Evolutionary conservation across 306 rosid species (phyloP), one percentile per base, ranked within the genome.

Genomic region (Inga oerstediana): DNA sequence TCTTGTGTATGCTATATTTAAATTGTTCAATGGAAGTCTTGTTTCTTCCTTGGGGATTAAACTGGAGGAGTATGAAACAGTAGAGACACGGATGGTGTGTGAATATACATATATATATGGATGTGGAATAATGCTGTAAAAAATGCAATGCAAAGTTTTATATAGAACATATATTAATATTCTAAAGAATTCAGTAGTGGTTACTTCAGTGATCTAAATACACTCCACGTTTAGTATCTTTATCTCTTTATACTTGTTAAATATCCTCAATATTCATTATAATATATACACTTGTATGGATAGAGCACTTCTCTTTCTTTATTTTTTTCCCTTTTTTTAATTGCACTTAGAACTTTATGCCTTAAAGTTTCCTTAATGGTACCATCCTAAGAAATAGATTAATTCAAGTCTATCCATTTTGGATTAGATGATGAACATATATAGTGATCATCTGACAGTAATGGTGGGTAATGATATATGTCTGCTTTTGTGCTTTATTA

Each of bases 381-480:
- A 54, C 39, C 74, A 77, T 67, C 51, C 20, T 77, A 72, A 74
- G 45, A 64, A 19, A 74, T 81, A 20, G 19, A 74, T 16, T 78
- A 51, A 15, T 81, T 72, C 56, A 43, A 59, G 46, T 79, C 34
- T 70, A 22, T 64, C 62, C 70, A 68, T 70, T 85, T 79, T 75
- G 87, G 84, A 85, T 71, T 78, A 75, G 73, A 83, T 85, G 79
- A 75, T 32, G 34, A 32, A 32, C 34, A 1, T 32, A 62, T 71
- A 17, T 48, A 82, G 67, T 78, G 83, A 87, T 80, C 88, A 85
- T 80, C 88, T 82, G 88, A 84, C 86, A 77, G 78, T 70, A 79
- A 84, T 81, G 90, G 72, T 87, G 81, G 79, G 79, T 80, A 82
- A 84, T 84, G 81, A 76, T 16, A 76, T 16, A 17, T 87, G 69